Percentiles rank a stretch among this genome's conserved stretches.
Evolutionary conservation across 148 eudicot genomes (phyloP).

Genomic region (Gaultheria prostrata): DNA sequence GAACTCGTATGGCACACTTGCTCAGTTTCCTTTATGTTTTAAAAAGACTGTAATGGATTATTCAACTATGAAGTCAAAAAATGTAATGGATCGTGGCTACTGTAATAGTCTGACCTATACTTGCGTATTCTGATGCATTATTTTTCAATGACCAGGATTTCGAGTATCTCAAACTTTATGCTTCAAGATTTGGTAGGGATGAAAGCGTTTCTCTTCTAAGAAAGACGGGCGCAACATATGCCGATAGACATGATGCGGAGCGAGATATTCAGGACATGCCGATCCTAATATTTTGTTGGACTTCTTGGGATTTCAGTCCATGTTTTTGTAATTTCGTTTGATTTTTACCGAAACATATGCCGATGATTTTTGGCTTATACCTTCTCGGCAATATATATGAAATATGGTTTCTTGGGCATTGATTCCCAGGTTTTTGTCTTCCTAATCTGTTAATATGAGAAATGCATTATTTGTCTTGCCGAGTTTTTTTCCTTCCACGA

Average conservation of each 20-base stretch:
- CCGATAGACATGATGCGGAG: conserved; percentile 86
- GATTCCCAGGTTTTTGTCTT: too few relatives aligned
- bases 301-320: background rate
- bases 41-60: too few relatives aligned
- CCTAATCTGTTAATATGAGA: too few relatives aligned
- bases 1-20: too few relatives aligned
- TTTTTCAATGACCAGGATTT: conserved; percentile 50
- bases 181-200: conserved; percentile 76
- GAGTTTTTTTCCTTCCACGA: too few relatives aligned
- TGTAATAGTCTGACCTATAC: background rate
- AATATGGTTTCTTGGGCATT: too few relatives aligned
- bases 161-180: conserved; percentile 86
- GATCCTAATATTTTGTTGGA: conserved; percentile 30
- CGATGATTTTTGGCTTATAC: too few relatives aligned
- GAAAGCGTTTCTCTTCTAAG: conserved; percentile 76
- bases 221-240: conserved; percentile 75
- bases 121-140: background rate
- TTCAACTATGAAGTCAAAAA: too few relatives aligned
- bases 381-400: too few relatives aligned
- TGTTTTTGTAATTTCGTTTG: background rate
- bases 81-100: background rate
- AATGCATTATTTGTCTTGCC: too few relatives aligned
- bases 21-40: too few relatives aligned
- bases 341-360: too few relatives aligned
- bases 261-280: conserved; percentile 80